phyloP scores from a whole-genome alignment of 257 asterid species.

The Primulina tabacum region DNA sequence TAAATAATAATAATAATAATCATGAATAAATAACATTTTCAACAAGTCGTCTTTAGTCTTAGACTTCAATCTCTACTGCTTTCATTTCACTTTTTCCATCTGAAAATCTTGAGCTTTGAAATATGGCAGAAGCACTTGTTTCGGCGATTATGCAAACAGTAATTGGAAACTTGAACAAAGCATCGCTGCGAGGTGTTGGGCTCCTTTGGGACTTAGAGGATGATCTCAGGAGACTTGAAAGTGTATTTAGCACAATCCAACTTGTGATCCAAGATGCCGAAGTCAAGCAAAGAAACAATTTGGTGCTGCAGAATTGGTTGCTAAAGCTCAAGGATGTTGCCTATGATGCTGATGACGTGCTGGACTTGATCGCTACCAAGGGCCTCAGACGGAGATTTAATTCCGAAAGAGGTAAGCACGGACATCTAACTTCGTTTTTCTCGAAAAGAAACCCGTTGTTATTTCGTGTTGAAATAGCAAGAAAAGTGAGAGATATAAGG shows the following conservation, averaged over 20 bases:
- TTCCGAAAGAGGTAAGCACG: too few relatives aligned
- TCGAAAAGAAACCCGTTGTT: too few relatives aligned
- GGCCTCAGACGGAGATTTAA: neutral
- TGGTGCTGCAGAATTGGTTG: neutral
- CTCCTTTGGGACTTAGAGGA: neutral
- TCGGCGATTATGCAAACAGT: neutral
- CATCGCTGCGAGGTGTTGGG: conserved; percentile 6
- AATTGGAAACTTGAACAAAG: conserved; percentile 4
- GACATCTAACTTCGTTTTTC: too few relatives aligned
- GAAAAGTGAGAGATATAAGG: neutral
- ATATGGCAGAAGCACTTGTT: too few relatives aligned
- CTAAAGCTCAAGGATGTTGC: neutral
- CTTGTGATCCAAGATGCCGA: neutral
- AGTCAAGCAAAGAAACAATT: neutral
- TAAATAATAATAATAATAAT: too few relatives aligned
- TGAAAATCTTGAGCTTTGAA: too few relatives aligned
- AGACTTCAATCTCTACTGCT: too few relatives aligned
- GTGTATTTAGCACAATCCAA: neutral
- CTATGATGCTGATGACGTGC: neutral
- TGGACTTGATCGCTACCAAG: neutral
- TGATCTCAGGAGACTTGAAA: neutral
- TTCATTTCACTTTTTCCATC: too few relatives aligned
- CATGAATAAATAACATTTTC: too few relatives aligned
- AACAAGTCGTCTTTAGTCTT: too few relatives aligned
- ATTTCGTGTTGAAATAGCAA: too few relatives aligned